phyloP scores from a whole-genome alignment of 768 basidiomycete species.

The Auriscalpium microsporum region DNA sequence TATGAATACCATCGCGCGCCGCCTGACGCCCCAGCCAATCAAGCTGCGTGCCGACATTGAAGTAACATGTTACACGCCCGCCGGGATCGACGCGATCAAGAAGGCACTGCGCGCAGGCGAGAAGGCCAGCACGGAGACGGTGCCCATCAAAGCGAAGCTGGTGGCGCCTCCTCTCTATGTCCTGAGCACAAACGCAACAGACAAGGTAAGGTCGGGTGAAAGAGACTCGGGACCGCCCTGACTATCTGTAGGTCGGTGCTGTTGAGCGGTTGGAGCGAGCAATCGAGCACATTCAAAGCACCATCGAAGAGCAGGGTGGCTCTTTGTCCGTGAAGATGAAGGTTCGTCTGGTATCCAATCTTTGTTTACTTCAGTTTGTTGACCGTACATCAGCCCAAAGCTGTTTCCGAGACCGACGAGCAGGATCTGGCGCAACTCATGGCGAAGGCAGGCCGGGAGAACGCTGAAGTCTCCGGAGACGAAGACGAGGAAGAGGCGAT shows the following conservation, averaged over 20 bases:
- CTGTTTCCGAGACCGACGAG: constrained; percentile 95
- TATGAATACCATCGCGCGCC: constrained; percentile 79
- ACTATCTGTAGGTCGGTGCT: constrained; percentile 56
- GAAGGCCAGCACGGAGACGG: constrained; percentile 74
- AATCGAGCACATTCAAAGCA: constrained; percentile 79
- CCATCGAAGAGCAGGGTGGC: constrained; percentile 81
- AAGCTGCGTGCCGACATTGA: constrained; percentile 98
- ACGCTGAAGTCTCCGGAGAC: constrained; percentile 93
- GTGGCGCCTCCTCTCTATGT: constrained; percentile 97
- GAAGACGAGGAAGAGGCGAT: constrained; percentile 59
- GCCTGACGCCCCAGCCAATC: constrained; percentile 96
- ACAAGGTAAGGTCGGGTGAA: constrained; percentile 50
- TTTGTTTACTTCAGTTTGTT: neutral
- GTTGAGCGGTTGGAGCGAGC: constrained; percentile 92
- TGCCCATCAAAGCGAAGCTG: constrained; percentile 94
- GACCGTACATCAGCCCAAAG: constrained; percentile 66
- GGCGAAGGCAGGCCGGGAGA: constrained; percentile 90
- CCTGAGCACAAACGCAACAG: constrained; percentile 90
- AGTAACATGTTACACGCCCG: constrained; percentile 90
- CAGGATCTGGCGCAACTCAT: constrained; percentile 95
- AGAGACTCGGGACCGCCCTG: too few relatives aligned
- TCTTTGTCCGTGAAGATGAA: constrained; percentile 93
- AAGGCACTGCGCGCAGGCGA: constrained; percentile 86
- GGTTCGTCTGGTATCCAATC: constrained; percentile 32
- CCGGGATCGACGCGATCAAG: constrained; percentile 96